Evolutionary conservation across 805 yeast species (phyloP).

Genomic region (Lipomyces yamanashiensis): DNA sequence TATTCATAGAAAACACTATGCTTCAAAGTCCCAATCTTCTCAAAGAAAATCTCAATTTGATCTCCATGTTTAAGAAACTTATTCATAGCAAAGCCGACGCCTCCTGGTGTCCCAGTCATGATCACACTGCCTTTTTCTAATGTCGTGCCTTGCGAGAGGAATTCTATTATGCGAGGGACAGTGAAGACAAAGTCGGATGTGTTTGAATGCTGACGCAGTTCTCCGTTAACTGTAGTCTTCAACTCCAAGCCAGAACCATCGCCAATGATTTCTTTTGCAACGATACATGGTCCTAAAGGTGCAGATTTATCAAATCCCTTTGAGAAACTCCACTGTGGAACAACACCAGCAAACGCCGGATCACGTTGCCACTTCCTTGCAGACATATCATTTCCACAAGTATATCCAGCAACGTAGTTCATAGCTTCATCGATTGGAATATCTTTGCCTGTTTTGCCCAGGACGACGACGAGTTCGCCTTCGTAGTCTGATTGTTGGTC

Average conservation of each 20-base stretch:
- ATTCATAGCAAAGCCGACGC: constrained; percentile 47
- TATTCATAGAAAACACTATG: background rate
- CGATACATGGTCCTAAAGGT: constrained; percentile 60
- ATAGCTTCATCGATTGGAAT: constrained; percentile 52
- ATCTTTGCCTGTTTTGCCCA: constrained; percentile 53
- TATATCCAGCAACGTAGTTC: constrained; percentile 54
- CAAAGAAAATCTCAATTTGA: background rate
- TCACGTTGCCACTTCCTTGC: constrained; percentile 61
- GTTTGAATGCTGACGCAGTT: background rate
- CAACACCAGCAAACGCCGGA: constrained; percentile 44
- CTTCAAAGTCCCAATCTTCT: constrained; percentile 2
- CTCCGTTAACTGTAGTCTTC: background rate
- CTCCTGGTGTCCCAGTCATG: constrained; percentile 60
- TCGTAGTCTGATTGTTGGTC: constrained; percentile 52
- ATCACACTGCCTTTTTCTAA: constrained; percentile 57
- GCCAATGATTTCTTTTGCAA: constrained; percentile 41
- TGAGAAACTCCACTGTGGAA: constrained; percentile 53
- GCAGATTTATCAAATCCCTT: constrained; percentile 61
- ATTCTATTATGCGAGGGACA: constrained; percentile 50
- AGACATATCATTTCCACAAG: constrained; percentile 59
- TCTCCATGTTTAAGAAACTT: background rate
- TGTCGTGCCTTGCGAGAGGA: constrained; percentile 56
- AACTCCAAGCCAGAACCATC: background rate
- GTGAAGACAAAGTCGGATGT: constrained; percentile 52
- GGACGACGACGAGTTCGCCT: constrained; percentile 56